A percentile compares a stretch with the other conserved stretches of the same genome.
Evolutionary conservation across 169 alveolate species (phyloP).

Genomic region (Eimeria maxima): DNA sequence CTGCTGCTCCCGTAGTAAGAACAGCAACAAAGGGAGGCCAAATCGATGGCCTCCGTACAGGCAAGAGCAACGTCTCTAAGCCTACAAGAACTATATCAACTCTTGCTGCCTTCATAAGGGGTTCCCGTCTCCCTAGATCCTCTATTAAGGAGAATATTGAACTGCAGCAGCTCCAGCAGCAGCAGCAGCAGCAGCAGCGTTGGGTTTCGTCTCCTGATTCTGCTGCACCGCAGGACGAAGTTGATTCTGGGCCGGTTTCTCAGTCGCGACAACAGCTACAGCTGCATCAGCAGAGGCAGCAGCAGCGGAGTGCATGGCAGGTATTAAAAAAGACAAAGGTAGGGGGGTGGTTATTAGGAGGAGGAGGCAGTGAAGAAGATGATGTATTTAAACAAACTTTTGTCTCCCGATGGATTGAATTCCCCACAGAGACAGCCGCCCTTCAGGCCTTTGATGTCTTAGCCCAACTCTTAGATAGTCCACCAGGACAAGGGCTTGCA

Average conservation of each 20-base stretch:
- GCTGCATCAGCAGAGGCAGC: neutral
- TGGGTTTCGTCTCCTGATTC: neutral
- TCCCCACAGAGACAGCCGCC: slow-evolving; percentile 43
- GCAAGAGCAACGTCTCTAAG: neutral
- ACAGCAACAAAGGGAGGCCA: neutral
- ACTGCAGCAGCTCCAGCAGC: neutral
- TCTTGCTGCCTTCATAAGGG: neutral
- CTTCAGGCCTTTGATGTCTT: slow-evolving; percentile 34
- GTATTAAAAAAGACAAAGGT: slow-evolving; percentile 3
- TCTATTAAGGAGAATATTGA: neutral
- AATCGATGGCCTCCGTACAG: neutral
- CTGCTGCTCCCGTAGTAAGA: neutral
- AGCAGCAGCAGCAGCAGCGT: slow-evolving; percentile 18
- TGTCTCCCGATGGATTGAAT: slow-evolving; percentile 26
- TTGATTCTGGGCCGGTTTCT: no score
- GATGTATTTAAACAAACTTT: neutral
- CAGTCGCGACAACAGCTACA: no score
- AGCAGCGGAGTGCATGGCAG: neutral
- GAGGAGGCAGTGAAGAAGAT: neutral
- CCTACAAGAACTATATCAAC: neutral
- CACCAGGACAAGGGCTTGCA: slow-evolving; percentile 48
- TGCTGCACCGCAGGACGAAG: neutral
- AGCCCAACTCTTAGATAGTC: slow-evolving; percentile 27
- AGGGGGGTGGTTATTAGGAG: slow-evolving; percentile 30
- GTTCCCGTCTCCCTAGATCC: neutral